Evolutionary conservation across 2,329 filamentous ascomycete genomes (phyloP).

Genomic region (Paramyrothecium roridum): DNA sequence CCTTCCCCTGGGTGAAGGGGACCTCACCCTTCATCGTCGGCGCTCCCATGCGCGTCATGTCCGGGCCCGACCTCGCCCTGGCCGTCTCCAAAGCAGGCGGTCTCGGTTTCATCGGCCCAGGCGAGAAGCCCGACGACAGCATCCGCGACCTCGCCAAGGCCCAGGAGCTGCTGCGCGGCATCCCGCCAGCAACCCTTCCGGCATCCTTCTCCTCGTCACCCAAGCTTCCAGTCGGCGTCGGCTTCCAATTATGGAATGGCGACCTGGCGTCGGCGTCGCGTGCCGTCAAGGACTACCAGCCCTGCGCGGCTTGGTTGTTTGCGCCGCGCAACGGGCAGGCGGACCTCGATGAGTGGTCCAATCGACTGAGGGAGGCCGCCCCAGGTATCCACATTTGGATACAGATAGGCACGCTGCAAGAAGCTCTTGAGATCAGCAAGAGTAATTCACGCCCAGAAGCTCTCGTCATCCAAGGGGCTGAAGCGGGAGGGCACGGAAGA

Average conservation of each 20-base stretch:
- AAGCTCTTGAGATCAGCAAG: constrained; percentile 39
- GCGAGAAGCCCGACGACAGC: constrained; percentile 26
- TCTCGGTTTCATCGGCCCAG: constrained; percentile 48
- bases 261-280: constrained; percentile 26
- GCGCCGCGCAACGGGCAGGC: constrained; percentile 32
- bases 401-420: constrained; percentile 46
- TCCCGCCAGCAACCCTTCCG: constrained; percentile 2
- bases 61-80: constrained; percentile 51
- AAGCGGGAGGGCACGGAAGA: constrained; percentile 52
- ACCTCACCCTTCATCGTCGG: constrained; percentile 48
- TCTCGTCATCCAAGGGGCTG: constrained; percentile 49
- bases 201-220: constrained; percentile 5
- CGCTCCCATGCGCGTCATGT: constrained; percentile 69
- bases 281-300: constrained; percentile 24
- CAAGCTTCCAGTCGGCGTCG: constrained; percentile 42
- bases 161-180: constrained; percentile 14
- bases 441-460: constrained; percentile 38
- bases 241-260: constrained; percentile 43
- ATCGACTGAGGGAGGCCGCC: constrained; percentile 34
- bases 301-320: constrained; percentile 46
- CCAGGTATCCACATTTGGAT: constrained; percentile 46
- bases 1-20: constrained; percentile 32
- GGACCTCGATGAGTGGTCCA: constrained; percentile 41
- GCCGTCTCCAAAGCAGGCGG: constrained; percentile 70
- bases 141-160: constrained; percentile 25